Evolutionary conservation across 352 stramenopile species (phyloP).

Genomic region (Blastocystis sp.): DNA sequence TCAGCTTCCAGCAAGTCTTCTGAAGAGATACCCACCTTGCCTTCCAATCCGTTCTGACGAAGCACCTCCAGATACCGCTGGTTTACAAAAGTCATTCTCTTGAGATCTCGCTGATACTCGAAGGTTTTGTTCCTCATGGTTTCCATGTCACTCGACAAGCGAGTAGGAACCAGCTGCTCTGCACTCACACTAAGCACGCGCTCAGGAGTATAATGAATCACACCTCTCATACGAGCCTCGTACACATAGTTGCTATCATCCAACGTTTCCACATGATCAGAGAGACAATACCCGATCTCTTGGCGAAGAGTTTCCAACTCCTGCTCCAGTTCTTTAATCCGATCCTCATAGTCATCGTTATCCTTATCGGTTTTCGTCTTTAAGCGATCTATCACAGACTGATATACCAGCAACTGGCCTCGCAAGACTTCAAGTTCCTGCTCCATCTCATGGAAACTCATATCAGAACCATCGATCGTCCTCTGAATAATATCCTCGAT

Average conservation of each 20-base stretch:
- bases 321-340: not conserved
- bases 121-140: not conserved
- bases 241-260: conserved; percentile 45
- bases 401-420: not conserved
- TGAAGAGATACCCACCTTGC: not conserved
- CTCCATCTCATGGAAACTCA: not conserved
- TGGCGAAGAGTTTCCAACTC: not conserved
- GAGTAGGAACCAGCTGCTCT: not conserved
- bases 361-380: not conserved
- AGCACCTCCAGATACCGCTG: not conserved
- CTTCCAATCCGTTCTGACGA: not conserved
- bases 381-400: not conserved
- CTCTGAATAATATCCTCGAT: conserved; percentile 42
- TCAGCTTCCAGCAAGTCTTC: conserved; percentile 20
- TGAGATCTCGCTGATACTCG: not conserved
- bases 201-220: not conserved
- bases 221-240: conserved; percentile 2
- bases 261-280: conserved; percentile 6
- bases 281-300: not conserved
- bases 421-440: not conserved
- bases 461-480: not conserved
- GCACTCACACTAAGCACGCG: not conserved
- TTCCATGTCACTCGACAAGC: not conserved
- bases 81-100: conserved; percentile 50
- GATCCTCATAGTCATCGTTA: not conserved